Base-by-base conservation (phyloP, 2,329 filamentous ascomycete genomes). In the Colletotrichum eremochloae region DNA sequence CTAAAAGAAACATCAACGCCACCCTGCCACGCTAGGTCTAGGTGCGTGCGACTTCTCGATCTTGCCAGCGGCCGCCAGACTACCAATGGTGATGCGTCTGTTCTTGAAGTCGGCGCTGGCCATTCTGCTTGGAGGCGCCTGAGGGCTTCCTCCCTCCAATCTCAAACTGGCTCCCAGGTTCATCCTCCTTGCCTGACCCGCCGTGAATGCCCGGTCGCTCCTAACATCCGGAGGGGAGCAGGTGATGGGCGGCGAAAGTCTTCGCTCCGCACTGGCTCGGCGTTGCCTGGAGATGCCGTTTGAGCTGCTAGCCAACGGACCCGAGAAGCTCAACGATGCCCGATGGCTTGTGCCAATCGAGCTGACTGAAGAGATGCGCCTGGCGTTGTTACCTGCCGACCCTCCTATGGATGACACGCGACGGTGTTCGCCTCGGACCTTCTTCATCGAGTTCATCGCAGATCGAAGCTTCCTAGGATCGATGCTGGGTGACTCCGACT, bases 171-270 rank as follows among this genome's bases (percentile, higher is more conserved):
- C 83, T 46, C 85, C 83, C 69, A 90, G 79, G 75, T 89, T 87
- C 88, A 90, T 90, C 57, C 88, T 83, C 64, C 88, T 80, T 31
- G 88, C 88, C 76, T 90, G 88, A 2, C 87, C 87, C 1, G 86
- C 81, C 14, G 87, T 89, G 74, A 90, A 82, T 4, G 80, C 78
- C 71, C 81, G 80, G 33, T 83, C 80, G 24, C n/a, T 70, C 5
- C 74, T 70, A 14, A 76, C 76, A 31, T 86, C 84, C 2, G 83
- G 80, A 1, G 88, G 85, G 46, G 86, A 87, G 79, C 86, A 89
- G 44, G 82, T 78, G 75, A 90, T 84, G 18, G 88, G 88, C 15
- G 88, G 87, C 72, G 86, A 88, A 63, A 84, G 82, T 46, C 86
- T 83, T 60, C 86, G 82, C 78, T 89, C 87, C 2, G 83, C 78